Conservation (phyloP, 257 asterid species). For the Pogostemon cablin region DNA sequence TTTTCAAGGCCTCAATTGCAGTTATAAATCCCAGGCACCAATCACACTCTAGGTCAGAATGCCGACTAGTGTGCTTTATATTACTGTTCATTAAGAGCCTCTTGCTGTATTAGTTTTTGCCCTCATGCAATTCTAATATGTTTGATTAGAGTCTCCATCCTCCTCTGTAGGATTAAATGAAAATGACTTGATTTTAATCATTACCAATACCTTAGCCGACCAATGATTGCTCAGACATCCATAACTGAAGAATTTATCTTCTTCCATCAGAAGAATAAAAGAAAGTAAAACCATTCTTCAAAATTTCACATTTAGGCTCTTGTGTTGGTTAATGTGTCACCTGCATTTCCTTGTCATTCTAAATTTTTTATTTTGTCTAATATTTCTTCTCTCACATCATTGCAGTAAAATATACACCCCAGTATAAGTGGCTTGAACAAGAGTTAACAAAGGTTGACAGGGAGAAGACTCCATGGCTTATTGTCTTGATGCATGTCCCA, state of each 20-base stretch:
- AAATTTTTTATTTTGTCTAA: slow-evolving; percentile 7
- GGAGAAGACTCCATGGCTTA: slow-evolving; percentile 96
- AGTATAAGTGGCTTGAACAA: slow-evolving; percentile 71
- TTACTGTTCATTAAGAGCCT: not conserved
- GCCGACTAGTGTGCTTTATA: not conserved
- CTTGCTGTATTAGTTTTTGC: not conserved
- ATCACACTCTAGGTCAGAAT: not conserved
- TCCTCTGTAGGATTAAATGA: not conserved
- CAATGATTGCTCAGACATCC: not conserved
- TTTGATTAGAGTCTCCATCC: not conserved
- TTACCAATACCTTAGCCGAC: slow-evolving; percentile 2
- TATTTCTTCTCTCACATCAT: slow-evolving; percentile 27
- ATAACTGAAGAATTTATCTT: not conserved
- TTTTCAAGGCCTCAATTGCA: not conserved
- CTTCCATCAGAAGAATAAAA: slow-evolving; percentile 1
- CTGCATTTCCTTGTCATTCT: slow-evolving; percentile 17
- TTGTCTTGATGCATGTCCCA: slow-evolving; percentile 93
- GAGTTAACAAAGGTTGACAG: slow-evolving; percentile 76
- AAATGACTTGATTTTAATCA: slow-evolving; percentile 8
- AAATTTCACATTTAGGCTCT: slow-evolving; percentile 9
- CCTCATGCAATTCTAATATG: not conserved
- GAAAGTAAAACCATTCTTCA: not conserved
- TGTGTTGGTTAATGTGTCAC: slow-evolving; percentile 15
- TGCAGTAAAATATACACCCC: slow-evolving; percentile 97
- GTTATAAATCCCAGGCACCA: not conserved